Base-by-base conservation (phyloP, 2,329 filamentous ascomycete genomes). In the Alternaria ventricosa region DNA sequence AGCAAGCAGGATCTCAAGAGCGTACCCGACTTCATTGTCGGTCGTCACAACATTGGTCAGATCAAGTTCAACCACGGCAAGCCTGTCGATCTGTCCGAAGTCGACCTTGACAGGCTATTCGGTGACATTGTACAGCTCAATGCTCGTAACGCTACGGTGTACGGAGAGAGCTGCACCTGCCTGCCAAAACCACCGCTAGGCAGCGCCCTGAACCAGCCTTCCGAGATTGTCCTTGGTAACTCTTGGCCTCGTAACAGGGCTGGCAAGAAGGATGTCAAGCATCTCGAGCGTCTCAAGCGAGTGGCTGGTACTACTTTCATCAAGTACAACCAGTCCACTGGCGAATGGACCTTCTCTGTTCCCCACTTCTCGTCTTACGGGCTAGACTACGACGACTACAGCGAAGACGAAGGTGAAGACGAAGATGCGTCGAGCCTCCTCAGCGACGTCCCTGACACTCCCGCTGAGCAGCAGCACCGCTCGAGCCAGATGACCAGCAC, bases 311-410 rank as follows among this genome's bases (percentile, higher is more conserved):
- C 96, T 0, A 88, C 89, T 5, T 98, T 97, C 73, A 85, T 94
- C 71, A 86, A 86, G 72, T 99, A 97, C 79, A 87, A 96, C 67
- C 84, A 86, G 61, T 86, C 92, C 2, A 94, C 89, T 56, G 96
- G 95, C 56, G 87, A 92, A 50, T 99, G 96, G 96, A 88, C 88
- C 13, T 99, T 99, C 83, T 89, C 85, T 10, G 96, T 99, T n/a
- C 90, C 95, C 74, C 96, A 99, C 80, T 99, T 96, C 79, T 98
- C 95, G 1, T 97, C 94, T 1, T 99, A 99, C 76, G 94, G 92
- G 44, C 86, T 98, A 57, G 91, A 95, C 67, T 93, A 92, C 44
- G 82, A 86, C 28, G 86, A 92, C 44, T 76, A 74, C 63, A 74
- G 70, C 53, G 92, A 94, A 47, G 90, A 93, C 27, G 90, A 92